These are phyloP conservation scores for Stemphylium lycopersici DNA, from an alignment of 2,329 filamentous ascomycete species.

Conservation along the genomic window DNA sequence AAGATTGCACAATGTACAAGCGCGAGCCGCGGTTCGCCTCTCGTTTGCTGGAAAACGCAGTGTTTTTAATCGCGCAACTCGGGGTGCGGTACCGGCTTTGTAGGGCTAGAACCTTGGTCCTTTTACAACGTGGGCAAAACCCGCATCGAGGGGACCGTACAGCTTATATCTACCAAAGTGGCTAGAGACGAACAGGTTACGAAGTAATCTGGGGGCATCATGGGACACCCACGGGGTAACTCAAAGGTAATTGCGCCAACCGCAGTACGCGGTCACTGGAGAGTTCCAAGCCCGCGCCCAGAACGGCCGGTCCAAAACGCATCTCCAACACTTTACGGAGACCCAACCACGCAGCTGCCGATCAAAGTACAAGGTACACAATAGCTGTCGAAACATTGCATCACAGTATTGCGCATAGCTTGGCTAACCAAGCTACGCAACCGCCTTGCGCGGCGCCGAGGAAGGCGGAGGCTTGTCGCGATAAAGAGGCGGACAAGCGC, in stretches of 20 bases:
- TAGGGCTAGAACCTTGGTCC: background rate
- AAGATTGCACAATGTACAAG: slow-evolving; percentile 11
- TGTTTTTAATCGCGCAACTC: slow-evolving; percentile 11
- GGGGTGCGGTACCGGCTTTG: slow-evolving; percentile 15
- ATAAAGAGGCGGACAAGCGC: slow-evolving; percentile 2
- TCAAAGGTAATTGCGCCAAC: slow-evolving; percentile 11
- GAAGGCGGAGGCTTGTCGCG: slow-evolving; percentile 20
- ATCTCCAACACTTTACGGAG: slow-evolving; percentile 6
- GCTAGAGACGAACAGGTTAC: background rate
- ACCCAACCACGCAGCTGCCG: slow-evolving; percentile 5
- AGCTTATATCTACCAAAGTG: slow-evolving; percentile 4
- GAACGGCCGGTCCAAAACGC: slow-evolving; percentile 10
- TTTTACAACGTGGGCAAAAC: slow-evolving; percentile 1
- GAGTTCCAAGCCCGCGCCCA: slow-evolving; percentile 16
- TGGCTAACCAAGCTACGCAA: slow-evolving; percentile 13
- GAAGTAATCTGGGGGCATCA: background rate
- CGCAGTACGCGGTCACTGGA: slow-evolving; percentile 12
- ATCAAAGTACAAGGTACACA: slow-evolving; percentile 11
- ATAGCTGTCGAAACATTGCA: slow-evolving; percentile 3
- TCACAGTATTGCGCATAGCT: slow-evolving; percentile 6
- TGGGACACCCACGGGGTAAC: slow-evolving; percentile 1
- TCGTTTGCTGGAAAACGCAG: slow-evolving; percentile 1
- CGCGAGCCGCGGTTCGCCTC: slow-evolving; percentile 8
- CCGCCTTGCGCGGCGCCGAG: slow-evolving; percentile 16
- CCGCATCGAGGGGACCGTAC: background rate